Base-by-base conservation (phyloP, 768 basidiomycete genomes). In the Mycena olivaceomarginata region DNA sequence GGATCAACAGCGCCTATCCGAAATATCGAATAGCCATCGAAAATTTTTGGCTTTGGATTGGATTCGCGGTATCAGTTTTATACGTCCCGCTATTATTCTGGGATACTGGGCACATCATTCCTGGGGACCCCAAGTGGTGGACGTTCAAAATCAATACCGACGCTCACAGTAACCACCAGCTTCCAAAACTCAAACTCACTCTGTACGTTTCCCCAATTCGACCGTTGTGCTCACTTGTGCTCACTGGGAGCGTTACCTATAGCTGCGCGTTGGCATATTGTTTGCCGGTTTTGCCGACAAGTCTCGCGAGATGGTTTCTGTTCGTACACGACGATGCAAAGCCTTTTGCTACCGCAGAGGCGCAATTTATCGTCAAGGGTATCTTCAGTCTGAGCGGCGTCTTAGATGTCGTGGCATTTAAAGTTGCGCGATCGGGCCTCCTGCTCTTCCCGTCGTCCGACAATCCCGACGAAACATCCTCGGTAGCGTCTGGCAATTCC, bases 31-130 rank as follows among this genome's bases (percentile, higher is more conserved):
- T 64, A 2, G 71, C 72, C 12, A 6, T 77, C 2, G 76, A 77
- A 56, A 74, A 74, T 43, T 67, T 72, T 22, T 77, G 76, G 76
- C 67, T 74, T 5, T 77, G 76, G 72, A 67, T 77, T n/a, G 72
- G 53, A n/a, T 74, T 77, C 48, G 62, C 66, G 10, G 76, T 64
- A 1, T 48, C 76, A 7, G 13, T 70, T 9, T 43, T 74, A 7
- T 77, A 77, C 20, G 60, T 77, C 22, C 76, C 76, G 0, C 68
- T 77, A 5, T 22, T 77, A 8, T 74, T 74, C 62, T 72, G 53
- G 67, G 67, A 45, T 11, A 22, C 66, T 5, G 76, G 72, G 0
- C 67, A 45, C 18, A 39, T 77, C 11, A 48, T 10, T 2, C 76
- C 76, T 1, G 66, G 59, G 6, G 68, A 67, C 1, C 71, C 71